phyloP scores from a whole-genome alignment of 1,284 basidiomycete species.

The Schizophyllum commune region DNA sequence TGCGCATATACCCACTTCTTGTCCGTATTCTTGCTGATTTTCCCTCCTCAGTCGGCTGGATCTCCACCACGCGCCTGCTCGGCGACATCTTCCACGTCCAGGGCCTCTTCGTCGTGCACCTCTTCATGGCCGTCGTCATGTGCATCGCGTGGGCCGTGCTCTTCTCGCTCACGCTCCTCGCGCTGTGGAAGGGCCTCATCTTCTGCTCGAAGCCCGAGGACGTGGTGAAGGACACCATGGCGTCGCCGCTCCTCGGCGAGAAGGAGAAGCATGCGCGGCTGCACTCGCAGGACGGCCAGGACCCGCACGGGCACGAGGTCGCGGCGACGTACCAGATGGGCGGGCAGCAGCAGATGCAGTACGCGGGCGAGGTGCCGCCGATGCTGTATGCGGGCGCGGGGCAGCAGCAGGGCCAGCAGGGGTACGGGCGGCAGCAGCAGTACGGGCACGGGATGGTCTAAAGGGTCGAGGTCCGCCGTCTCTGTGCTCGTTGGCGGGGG shows the following conservation, averaged over 20 bases:
- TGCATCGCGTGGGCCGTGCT: conserved; percentile 31
- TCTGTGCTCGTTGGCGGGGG: not conserved
- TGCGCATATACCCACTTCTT: conserved; percentile 11
- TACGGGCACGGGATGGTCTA: not conserved
- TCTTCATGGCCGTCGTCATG: conserved; percentile 32
- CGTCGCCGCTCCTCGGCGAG: not conserved
- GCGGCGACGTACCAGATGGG: not conserved
- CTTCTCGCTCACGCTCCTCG: conserved; percentile 31
- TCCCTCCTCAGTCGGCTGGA: conserved; percentile 34
- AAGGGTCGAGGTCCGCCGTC: not conserved
- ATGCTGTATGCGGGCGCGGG: too few species aligned
- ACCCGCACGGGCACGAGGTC: not conserved
- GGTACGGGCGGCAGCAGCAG: not conserved
- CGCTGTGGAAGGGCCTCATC: conserved; percentile 37
- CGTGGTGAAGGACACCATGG: conserved; percentile 28
- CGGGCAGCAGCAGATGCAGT: too few species aligned
- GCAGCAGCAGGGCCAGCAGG: too few species aligned
- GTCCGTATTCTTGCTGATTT: not conserved
- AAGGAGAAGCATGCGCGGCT: not conserved
- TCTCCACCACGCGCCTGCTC: conserved; percentile 31
- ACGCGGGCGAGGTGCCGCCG: too few species aligned
- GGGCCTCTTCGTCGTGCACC: conserved; percentile 32
- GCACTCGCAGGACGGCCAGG: not conserved
- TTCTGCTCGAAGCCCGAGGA: conserved; percentile 37
- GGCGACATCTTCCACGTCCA: conserved; percentile 33